phyloP scores from a whole-genome alignment of 352 stramenopile genomes.

The Peronospora destructor region DNA sequence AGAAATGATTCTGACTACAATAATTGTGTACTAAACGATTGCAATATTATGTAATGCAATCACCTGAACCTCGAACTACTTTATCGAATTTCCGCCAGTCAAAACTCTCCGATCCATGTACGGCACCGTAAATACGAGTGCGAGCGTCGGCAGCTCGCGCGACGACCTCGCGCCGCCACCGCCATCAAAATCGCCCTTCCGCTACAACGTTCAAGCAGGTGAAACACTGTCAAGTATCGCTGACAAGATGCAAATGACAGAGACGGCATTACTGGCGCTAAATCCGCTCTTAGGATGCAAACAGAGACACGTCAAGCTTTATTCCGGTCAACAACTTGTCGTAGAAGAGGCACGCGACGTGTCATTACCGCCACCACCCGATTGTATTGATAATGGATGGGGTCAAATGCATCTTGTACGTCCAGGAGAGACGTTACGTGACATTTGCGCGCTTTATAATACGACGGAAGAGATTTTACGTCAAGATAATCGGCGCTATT shows the following conservation, averaged over 20 bases:
- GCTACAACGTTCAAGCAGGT: slow-evolving; percentile 57
- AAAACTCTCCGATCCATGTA: slow-evolving; percentile 35
- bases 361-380: slow-evolving; percentile 63
- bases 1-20: too few species aligned
- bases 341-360: slow-evolving; percentile 62
- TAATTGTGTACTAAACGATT: too few species aligned
- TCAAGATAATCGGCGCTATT: slow-evolving; percentile 75
- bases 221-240: slow-evolving; percentile 64
- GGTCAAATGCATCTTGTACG: slow-evolving; percentile 80
- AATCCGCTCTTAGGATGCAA: slow-evolving; percentile 56
- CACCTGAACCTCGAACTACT: too few species aligned
- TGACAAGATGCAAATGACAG: slow-evolving; percentile 53
- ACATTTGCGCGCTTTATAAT: slow-evolving; percentile 73
- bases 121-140: slow-evolving; percentile 35
- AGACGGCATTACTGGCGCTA: slow-evolving; percentile 47
- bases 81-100: slow-evolving; percentile 5
- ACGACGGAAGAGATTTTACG: slow-evolving; percentile 72
- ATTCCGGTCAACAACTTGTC: slow-evolving; percentile 65
- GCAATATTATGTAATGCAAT: too few species aligned
- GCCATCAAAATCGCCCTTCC: slow-evolving; percentile 44
- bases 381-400: slow-evolving; percentile 79
- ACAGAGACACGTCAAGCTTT: slow-evolving; percentile 51
- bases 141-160: slow-evolving; percentile 23
- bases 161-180: slow-evolving; percentile 25
- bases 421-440: slow-evolving; percentile 54